Evolutionary conservation across 805 yeast genomes (phyloP), one percentile per base, ranked within the genome.

Genomic region (Dipodascus geniculatus): DNA sequence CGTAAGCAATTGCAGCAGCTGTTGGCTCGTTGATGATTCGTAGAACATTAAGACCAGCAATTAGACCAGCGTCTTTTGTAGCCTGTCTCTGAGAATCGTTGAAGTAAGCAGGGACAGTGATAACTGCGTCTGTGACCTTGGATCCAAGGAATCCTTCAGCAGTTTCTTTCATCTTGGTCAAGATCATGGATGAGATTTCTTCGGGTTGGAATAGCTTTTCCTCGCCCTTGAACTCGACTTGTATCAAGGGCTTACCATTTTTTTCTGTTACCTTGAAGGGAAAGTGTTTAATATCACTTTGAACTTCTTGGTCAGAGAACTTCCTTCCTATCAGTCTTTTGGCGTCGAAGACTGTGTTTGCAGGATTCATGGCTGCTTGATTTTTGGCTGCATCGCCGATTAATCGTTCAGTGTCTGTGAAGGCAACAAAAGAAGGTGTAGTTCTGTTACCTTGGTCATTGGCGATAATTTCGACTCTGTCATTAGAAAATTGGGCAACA

Each of bases 401-500:
- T 66, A 88, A 78, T 75, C 96, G 83, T 77, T 89, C 97, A 53
- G 85, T 80, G 62, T 85, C 93, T 53, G 96, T 87, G 77, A 89
- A 89, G 48, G 96, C 96, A 55, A 90, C 97, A 70, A 85, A 90
- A 28, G 96, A 90, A 55, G 97, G 96, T 54, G 97, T 90, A 56
- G 90, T 88, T 80, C 97, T 87, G 81, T 89, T 89, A 82, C 97
- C 97, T 78, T 89, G 97, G 72, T 90, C 97, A 71, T 89, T 89
- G 66, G 97, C 96, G 69, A 89, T 86, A 71, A 89, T 90, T 74
- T 90, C 97, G 53, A 90, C 97, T 38, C 44, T 14, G 63, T 90
- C 95, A 68, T 86, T 86, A 65, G 88, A 78, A 78, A 88, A 88
- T 68, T 88, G 95, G 64, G 96, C 96, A 58, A 89, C 96, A 82